Conservation (phyloP, 768 basidiomycete species). For the Auricularia sp. region DNA sequence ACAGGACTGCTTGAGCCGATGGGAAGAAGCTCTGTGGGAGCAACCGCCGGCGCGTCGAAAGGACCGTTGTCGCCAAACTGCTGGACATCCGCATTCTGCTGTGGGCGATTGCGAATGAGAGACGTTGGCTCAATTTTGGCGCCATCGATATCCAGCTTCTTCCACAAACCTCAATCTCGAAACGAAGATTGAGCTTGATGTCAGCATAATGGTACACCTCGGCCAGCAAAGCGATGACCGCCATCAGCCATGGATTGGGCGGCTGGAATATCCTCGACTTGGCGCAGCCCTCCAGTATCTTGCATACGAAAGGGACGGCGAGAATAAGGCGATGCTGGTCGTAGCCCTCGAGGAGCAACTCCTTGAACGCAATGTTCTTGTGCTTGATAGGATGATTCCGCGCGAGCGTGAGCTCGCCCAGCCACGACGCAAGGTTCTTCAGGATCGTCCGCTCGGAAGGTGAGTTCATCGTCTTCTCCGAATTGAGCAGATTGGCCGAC, state of each 20-base stretch:
- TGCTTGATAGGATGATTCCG: slow-evolving; percentile 87
- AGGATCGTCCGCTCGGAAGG: slow-evolving; percentile 75
- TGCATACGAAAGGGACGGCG: slow-evolving; percentile 97
- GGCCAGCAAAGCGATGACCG: slow-evolving; percentile 78
- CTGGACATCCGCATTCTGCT: slow-evolving; percentile 41
- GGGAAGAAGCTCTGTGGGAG: slow-evolving; percentile 4
- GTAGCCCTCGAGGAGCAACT: slow-evolving; percentile 91
- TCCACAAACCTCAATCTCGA: slow-evolving; percentile 98
- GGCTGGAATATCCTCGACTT: slow-evolving; percentile 89
- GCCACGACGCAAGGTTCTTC: slow-evolving; percentile 93
- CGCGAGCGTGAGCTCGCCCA: slow-evolving; percentile 87
- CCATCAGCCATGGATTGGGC: slow-evolving; percentile 98
- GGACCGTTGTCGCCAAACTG: slow-evolving; percentile 16
- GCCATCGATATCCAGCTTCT: slow-evolving; percentile 78
- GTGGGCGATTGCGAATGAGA: slow-evolving; percentile 67
- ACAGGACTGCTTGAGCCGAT: slow-evolving; percentile 30
- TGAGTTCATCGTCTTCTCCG: slow-evolving; percentile 79
- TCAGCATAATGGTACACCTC: slow-evolving; percentile 98
- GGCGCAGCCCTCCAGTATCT: slow-evolving; percentile 82
- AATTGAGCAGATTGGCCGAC: slow-evolving; percentile 76
- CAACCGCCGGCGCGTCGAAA: slow-evolving; percentile 42
- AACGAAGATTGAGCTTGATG: slow-evolving; percentile 91
- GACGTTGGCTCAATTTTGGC: slow-evolving; percentile 76
- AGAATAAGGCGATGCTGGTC: slow-evolving; percentile 85
- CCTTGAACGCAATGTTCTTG: slow-evolving; percentile 92